Percentiles rank a stretch among this genome's conserved stretches.
Evolutionary conservation across 2,329 filamentous ascomycete species (phyloP).

Genomic region (Arthroderma sp.): DNA sequence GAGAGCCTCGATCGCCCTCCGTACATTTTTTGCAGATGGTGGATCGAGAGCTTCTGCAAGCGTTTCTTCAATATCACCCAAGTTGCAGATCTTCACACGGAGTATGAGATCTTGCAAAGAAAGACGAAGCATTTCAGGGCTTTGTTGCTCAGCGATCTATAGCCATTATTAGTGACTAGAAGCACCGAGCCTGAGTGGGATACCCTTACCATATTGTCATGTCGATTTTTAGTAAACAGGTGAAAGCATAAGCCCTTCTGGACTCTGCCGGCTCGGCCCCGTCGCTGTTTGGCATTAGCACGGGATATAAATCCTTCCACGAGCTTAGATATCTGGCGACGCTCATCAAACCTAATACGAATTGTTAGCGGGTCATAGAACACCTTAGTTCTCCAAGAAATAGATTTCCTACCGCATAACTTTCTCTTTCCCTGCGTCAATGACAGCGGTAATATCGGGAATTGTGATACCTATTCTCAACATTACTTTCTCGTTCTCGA

Average conservation of each 20-base stretch:
- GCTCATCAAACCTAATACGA: slow-evolving; percentile 63
- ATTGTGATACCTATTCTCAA: slow-evolving; percentile 59
- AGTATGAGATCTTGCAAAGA: slow-evolving; percentile 92
- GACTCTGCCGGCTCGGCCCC: slow-evolving; percentile 87
- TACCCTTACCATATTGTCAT: slow-evolving; percentile 50
- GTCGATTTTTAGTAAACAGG: slow-evolving; percentile 78
- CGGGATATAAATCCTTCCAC: slow-evolving; percentile 91
- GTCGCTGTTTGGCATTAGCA: slow-evolving; percentile 88
- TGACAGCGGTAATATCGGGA: slow-evolving; percentile 90
- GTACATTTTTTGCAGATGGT: slow-evolving; percentile 82
- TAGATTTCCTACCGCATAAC: slow-evolving; percentile 53
- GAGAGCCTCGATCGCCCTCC: slow-evolving; percentile 80
- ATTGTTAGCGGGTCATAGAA: background rate
- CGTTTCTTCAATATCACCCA: slow-evolving; percentile 85
- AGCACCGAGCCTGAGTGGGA: background rate
- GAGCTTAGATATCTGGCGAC: slow-evolving; percentile 75
- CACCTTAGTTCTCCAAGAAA: background rate
- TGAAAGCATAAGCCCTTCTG: slow-evolving; percentile 94
- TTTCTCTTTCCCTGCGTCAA: slow-evolving; percentile 92
- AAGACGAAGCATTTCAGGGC: slow-evolving; percentile 86
- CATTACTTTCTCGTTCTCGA: background rate
- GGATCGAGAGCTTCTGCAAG: slow-evolving; percentile 79
- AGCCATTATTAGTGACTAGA: background rate
- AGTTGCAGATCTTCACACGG: slow-evolving; percentile 91
- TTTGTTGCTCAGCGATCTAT: slow-evolving; percentile 79